Percentiles rank a stretch among this genome's conserved stretches.
Conservation (phyloP, 371 early-diverging fungal genomes). For the Nematocida sp. region DNA sequence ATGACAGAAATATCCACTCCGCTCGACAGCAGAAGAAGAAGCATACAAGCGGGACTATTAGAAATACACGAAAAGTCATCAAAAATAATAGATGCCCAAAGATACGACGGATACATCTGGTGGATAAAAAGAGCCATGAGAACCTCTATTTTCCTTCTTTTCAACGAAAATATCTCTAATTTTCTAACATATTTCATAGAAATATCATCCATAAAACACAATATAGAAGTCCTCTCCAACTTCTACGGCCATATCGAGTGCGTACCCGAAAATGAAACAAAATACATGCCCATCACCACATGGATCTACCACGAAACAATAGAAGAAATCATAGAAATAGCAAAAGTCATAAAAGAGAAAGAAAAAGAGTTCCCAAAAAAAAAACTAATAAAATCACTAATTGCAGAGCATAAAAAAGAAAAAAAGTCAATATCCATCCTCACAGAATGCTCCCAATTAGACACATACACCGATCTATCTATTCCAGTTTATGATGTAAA, state of each 20-base stretch:
- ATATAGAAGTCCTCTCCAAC: neutral
- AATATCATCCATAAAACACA: conserved; percentile 1
- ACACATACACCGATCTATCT: neutral
- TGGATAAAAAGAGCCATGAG: neutral
- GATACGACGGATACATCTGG: conserved; percentile 1
- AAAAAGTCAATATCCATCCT: neutral
- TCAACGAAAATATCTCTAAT: neutral
- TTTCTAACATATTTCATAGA: conserved; percentile 11
- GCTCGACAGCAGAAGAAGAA: neutral
- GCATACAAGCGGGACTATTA: conserved; percentile 13
- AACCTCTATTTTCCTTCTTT: neutral
- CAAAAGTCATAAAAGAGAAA: neutral
- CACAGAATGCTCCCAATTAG: neutral
- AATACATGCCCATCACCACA: neutral
- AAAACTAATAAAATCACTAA: neutral
- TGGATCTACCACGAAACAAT: conserved; percentile 7
- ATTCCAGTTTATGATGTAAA: neutral
- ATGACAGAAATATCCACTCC: conserved; percentile 13
- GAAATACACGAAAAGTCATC: conserved; percentile 7
- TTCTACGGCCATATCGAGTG: conserved; percentile 4
- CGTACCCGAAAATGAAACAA: neutral
- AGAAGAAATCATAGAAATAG: conserved; percentile 2
- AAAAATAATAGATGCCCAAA: neutral
- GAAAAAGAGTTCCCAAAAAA: conserved; percentile 25
- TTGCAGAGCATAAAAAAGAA: neutral